Evolutionary conservation across 2,329 filamentous ascomycete genomes (phyloP).

Genomic region (Teratosphaeria zuluensis): DNA sequence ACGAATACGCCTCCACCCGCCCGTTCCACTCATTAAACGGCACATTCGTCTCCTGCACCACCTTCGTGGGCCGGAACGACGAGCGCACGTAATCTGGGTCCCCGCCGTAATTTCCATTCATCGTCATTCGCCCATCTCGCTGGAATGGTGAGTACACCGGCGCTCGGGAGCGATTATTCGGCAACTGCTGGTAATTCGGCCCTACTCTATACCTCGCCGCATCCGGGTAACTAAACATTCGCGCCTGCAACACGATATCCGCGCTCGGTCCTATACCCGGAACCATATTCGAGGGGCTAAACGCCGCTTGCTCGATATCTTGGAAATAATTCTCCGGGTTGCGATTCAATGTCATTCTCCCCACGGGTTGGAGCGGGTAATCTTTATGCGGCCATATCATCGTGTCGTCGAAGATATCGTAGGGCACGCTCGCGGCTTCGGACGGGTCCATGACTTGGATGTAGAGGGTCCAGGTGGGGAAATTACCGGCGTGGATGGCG

Average conservation of each 20-base stretch:
- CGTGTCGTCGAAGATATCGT: constrained; percentile 49
- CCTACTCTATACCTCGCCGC: constrained; percentile 22
- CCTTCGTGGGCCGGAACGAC: constrained; percentile 18
- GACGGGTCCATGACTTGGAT: constrained; percentile 47
- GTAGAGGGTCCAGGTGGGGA: constrained; percentile 45
- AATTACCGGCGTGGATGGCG: too few species aligned
- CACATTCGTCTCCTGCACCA: constrained; percentile 4
- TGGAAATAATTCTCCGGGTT: constrained; percentile 55
- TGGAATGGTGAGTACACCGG: constrained; percentile 22
- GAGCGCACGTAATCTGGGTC: constrained; percentile 37
- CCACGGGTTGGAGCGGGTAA: constrained; percentile 27
- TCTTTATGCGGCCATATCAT: constrained; percentile 45
- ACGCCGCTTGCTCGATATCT: constrained; percentile 60
- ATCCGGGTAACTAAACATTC: constrained; percentile 42
- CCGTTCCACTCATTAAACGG: constrained; percentile 17
- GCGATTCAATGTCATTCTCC: constrained; percentile 42
- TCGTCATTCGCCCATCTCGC: constrained; percentile 29
- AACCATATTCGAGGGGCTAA: constrained; percentile 55
- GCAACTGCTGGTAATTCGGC: constrained; percentile 39
- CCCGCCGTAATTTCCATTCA: constrained; percentile 37
- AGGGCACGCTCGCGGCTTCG: constrained; percentile 35
- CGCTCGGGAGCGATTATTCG: constrained; percentile 8
- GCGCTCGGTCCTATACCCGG: constrained; percentile 54
- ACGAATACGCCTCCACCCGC: constrained; percentile 18
- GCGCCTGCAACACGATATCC: constrained; percentile 52